Evolutionary conservation across 1,284 basidiomycete genomes (phyloP), one percentile per base, ranked within the genome.

Genomic region (Salmacisia buchloeana): DNA sequence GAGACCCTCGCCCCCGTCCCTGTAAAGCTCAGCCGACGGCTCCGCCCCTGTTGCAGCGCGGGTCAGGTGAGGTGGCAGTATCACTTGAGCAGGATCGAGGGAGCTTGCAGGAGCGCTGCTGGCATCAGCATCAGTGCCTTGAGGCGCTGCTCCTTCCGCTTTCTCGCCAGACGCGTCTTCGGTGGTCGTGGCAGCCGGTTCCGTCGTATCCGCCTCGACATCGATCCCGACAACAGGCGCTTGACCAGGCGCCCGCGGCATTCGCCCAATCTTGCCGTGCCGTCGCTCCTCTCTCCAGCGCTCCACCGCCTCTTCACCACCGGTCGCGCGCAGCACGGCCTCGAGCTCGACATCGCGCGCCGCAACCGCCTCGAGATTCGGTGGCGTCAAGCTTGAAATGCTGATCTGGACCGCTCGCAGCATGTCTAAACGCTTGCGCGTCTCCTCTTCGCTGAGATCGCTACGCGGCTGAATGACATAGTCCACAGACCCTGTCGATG

Each of bases 181-280:
- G n/a, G n/a, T n/a, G n/a, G 39, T 18, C 5, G 6, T 43, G 39
- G 39, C 15, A 18, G 18, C 39, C 6, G 18, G 6, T 4, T 43
- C 39, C 39, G 15, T n/a, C 3, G 15, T 31, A 7, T 54, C 49
- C 15, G 49, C 29, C 2, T 3, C 7, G 45, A 21, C 45, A 6
- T 43, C 41, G 18, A 43, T 7, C 15, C 41, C 41, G 23, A 2
- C 23, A 15, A 43, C 6, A 43, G 41, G 41, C 18, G 18, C 60
- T 27, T 78, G 76, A 0, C 76, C 76, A 0, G 75, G 75, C 0
- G 75, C 76, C 0, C 69, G 38, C 0, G 76, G 76, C 76, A 78
- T 77, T n/a, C 49, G 27, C 12, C 49, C 49, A 18, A 54, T 54
- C 49, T 29, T 54, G 9, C 49, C 49, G 10, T 54, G 29, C 13